Percentiles rank a stretch among this genome's conserved stretches.
phyloP scores from a whole-genome alignment of 768 basidiomycete genomes.

The Sistotremastrum niveocremeum region DNA sequence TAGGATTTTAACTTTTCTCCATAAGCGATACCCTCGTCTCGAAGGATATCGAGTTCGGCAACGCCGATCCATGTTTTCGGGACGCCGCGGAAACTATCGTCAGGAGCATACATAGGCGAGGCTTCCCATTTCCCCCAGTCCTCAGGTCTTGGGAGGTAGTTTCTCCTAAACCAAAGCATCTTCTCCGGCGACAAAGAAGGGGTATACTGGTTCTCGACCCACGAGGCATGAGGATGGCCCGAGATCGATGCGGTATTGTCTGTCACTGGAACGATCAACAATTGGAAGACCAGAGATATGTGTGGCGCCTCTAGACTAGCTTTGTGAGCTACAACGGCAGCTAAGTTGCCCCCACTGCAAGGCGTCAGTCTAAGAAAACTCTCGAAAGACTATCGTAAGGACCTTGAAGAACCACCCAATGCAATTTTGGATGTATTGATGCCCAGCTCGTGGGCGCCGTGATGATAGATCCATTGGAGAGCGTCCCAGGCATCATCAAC shows the following conservation, averaged over 20 bases:
- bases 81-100: slow-evolving; percentile 32
- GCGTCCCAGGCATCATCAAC: slow-evolving; percentile 60
- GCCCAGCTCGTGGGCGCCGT: slow-evolving; percentile 33
- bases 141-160: slow-evolving; percentile 50
- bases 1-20: slow-evolving; percentile 38
- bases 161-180: slow-evolving; percentile 63
- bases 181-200: slow-evolving; percentile 46
- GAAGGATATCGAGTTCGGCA: slow-evolving; percentile 51
- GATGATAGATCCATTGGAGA: slow-evolving; percentile 41
- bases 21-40: slow-evolving; percentile 53
- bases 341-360: slow-evolving; percentile 57
- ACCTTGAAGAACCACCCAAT: slow-evolving; percentile 67
- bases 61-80: slow-evolving; percentile 53
- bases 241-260: slow-evolving; percentile 49
- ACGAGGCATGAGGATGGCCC: slow-evolving; percentile 28
- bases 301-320: slow-evolving; percentile 34
- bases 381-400: slow-evolving; percentile 4
- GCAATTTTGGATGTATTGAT: slow-evolving; percentile 43
- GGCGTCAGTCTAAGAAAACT: neutral
- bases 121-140: slow-evolving; percentile 55
- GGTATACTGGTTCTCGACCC: slow-evolving; percentile 43
- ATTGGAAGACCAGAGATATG: slow-evolving; percentile 43
- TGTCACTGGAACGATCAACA: slow-evolving; percentile 58
- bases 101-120: slow-evolving; percentile 58
- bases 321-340: slow-evolving; percentile 51